phyloP scores from a whole-genome alignment of 352 stramenopile species.

The Pythium apleroticum region DNA sequence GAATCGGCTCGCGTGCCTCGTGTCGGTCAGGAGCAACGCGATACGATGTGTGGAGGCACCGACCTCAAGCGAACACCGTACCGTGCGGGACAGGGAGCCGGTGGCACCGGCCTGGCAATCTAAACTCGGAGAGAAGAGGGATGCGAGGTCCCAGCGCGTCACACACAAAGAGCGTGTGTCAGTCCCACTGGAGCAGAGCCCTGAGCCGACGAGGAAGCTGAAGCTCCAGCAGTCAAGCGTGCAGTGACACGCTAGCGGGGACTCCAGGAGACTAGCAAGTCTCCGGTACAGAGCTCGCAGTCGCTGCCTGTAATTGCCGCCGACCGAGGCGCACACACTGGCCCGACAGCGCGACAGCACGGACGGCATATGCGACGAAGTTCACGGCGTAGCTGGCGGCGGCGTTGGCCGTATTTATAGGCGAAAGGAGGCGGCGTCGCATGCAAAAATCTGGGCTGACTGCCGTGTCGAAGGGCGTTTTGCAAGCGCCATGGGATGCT shows the following conservation, averaged over 20 bases:
- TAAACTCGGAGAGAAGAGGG: constrained; percentile 7
- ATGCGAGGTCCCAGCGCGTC: constrained; percentile 8
- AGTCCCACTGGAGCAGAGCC: not conserved
- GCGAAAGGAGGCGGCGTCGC: constrained; percentile 3
- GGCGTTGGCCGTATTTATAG: constrained; percentile 11
- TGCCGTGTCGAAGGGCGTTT: constrained; percentile 2
- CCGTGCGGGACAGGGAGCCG: not conserved
- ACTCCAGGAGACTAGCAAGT: not conserved
- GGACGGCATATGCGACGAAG: constrained; percentile 13
- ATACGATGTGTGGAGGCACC: constrained; percentile 24
- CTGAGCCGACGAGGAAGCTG: not conserved
- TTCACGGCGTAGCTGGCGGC: not conserved
- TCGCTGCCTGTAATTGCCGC: not conserved
- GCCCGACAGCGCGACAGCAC: not conserved
- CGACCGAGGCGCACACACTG: not conserved
- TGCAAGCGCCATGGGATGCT: constrained; percentile 9
- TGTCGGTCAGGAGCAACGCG: constrained; percentile 15
- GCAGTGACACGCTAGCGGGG: not conserved
- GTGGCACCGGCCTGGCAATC: not conserved
- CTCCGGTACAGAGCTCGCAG: not conserved
- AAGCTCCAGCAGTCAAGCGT: not conserved
- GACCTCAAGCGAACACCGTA: not conserved
- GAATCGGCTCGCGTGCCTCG: not conserved
- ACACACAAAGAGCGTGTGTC: not conserved
- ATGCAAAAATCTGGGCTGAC: constrained; percentile 4